A percentile compares a stretch with the other conserved stretches of the same genome.
Conservation (phyloP, 164 flowering plant species). For the Annona cherimola region DNA sequence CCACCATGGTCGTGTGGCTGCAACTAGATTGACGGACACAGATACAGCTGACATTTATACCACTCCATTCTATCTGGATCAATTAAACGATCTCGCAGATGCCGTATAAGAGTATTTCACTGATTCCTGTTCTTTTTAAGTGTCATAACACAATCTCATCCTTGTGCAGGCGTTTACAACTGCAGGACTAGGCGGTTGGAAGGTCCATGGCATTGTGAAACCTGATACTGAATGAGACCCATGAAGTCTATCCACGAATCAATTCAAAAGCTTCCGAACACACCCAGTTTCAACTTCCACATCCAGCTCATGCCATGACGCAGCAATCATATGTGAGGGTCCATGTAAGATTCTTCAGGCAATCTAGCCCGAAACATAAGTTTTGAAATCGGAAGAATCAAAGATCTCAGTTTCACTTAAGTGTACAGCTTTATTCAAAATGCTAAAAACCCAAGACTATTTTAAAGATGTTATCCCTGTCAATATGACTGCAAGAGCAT, state of each 20-base stretch:
- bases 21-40: too few relatives aligned
- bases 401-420: neutral
- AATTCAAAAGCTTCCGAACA: neutral
- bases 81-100: too few relatives aligned
- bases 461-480: too few relatives aligned
- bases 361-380: too few relatives aligned
- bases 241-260: constrained; percentile 1
- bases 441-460: too few relatives aligned
- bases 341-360: neutral
- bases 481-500: too few relatives aligned
- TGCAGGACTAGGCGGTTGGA: constrained; percentile 93
- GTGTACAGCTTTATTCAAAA: too few relatives aligned
- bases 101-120: neutral
- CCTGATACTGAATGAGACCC: constrained; percentile 29
- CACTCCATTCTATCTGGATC: too few relatives aligned
- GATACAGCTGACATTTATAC: too few relatives aligned
- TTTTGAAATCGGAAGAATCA: neutral
- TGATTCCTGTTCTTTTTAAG: neutral
- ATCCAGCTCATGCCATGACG: neutral
- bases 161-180: constrained; percentile 55
- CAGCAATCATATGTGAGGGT: neutral
- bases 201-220: constrained; percentile 71
- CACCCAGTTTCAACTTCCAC: neutral
- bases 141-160: neutral
- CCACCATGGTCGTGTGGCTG: too few relatives aligned